These are phyloP conservation scores for Zygosaccharomyces pseudobailii DNA, from an alignment of 1,139 yeast genomes.

Conservation along the genomic window DNA sequence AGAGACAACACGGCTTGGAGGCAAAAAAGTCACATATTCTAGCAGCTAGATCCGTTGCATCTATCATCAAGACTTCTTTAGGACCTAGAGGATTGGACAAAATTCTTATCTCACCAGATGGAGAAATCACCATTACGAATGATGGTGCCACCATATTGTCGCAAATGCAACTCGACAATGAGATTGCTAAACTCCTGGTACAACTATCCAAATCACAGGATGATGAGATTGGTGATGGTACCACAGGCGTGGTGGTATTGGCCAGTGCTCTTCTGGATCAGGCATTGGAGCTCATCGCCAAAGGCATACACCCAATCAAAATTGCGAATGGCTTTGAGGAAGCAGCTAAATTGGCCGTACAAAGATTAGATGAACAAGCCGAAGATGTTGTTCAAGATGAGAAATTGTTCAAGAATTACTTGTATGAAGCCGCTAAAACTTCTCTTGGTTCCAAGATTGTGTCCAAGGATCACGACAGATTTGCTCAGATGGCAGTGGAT, in stretches of 20 bases:
- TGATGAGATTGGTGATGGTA: slow-evolving; percentile 98
- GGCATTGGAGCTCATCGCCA: slow-evolving; percentile 88
- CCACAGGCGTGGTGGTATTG: slow-evolving; percentile 96
- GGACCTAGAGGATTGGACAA: slow-evolving; percentile 99
- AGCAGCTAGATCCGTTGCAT: slow-evolving; percentile 94
- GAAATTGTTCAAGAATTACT: slow-evolving; percentile 45
- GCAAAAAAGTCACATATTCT: slow-evolving; percentile 93
- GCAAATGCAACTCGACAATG: slow-evolving; percentile 94
- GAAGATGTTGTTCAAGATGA: slow-evolving; percentile 35
- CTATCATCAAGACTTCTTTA: slow-evolving; percentile 83
- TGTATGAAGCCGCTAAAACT: slow-evolving; percentile 89
- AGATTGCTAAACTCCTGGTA: slow-evolving; percentile 91
- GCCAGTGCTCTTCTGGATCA: slow-evolving; percentile 94
- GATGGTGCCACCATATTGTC: slow-evolving; percentile 97
- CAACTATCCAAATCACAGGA: slow-evolving; percentile 95
- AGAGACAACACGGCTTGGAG: slow-evolving; percentile 87
- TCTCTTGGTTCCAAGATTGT: slow-evolving; percentile 95
- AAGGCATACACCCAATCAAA: slow-evolving; percentile 95
- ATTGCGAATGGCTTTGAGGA: slow-evolving; percentile 97
- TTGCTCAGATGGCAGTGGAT: slow-evolving; percentile 96
- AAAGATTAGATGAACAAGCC: slow-evolving; percentile 68
- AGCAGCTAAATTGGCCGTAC: slow-evolving; percentile 88
- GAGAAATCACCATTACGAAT: slow-evolving; percentile 95
- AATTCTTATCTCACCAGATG: slow-evolving; percentile 88
- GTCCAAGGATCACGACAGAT: slow-evolving; percentile 86